Evolutionary conservation across 108 stramenopile species (phyloP), one percentile per base, ranked within the genome.

Genomic region (Skeletonema menzelii): DNA sequence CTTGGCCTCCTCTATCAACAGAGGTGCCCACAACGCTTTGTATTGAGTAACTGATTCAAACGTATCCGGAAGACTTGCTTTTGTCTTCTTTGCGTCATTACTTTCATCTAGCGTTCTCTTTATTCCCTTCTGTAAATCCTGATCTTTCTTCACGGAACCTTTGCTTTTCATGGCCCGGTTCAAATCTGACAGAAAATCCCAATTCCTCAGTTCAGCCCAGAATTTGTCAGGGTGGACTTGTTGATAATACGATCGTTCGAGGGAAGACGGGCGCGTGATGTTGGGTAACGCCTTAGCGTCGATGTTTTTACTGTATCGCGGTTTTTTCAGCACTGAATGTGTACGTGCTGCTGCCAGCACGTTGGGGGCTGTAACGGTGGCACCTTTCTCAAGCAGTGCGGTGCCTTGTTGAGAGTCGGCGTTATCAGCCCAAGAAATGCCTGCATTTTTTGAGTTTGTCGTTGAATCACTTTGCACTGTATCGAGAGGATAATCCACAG

Each of bases 31-130:
- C 28, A 77, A 37, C 24, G 83, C 60, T 31, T 75, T 77, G 32
- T 84, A 84, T 26, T 84, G 71, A 14, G 32, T 35, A 13, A 81
- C 70, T n/a, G 71, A 77, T 56, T 80, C 79, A 64, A 84, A 84
- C 28, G n/a, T 38, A 65, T 76, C 79, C 26, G 83, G 83, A 31
- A 84, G 74, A 17, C 63, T 13, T 62, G 27, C 1, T 60, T 30
- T 63, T 7, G 63, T 20, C 13, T 44, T 35, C 0, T 57, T 37
- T 2, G 63, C 27, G 13, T 27, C 37, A 17, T 24, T 58, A 28
- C 17, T 17, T 42, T 67, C 77, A 70, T 73, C 62, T 1, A 56
- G 7, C 15, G 49, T 26, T 1, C 65, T 59, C 31, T 67, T 82
- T 34, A 32, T 56, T 37, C 49, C 11, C 24, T 42, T 59, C 32